Evolutionary conservation across 768 basidiomycete genomes (phyloP).

Genomic region (Amylocystis lapponica): DNA sequence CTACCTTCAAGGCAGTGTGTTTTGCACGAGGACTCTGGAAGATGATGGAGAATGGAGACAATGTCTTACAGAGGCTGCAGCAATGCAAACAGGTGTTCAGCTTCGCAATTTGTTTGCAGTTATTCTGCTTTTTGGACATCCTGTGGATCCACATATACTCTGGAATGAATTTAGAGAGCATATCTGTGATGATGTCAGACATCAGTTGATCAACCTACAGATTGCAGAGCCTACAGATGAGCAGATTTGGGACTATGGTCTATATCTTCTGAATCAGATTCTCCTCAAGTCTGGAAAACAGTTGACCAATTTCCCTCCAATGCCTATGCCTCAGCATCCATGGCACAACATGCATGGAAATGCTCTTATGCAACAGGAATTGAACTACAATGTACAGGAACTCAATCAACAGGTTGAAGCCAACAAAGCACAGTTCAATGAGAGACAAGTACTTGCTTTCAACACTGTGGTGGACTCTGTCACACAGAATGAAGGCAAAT

Average conservation of each 20-base stretch:
- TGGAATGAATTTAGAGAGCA: constrained; percentile 31
- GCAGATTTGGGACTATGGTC: constrained; percentile 35
- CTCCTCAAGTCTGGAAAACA: constrained; percentile 18
- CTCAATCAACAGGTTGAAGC: not conserved
- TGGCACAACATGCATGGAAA: constrained; percentile 25
- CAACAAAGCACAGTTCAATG: constrained; percentile 9
- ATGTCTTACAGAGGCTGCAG: constrained; percentile 35
- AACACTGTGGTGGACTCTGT: constrained; percentile 15
- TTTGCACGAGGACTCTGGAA: constrained; percentile 34
- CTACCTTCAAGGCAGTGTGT: constrained; percentile 37
- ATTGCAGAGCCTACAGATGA: constrained; percentile 22
- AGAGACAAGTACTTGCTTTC: constrained; percentile 13
- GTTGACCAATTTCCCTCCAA: constrained; percentile 21
- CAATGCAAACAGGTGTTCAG: constrained; percentile 31
- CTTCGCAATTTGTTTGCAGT: constrained; percentile 35
- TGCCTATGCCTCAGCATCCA: constrained; percentile 25
- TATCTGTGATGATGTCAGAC: constrained; percentile 38
- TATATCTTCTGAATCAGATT: constrained; percentile 31
- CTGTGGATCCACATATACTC: constrained; percentile 27
- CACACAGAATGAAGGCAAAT: constrained; percentile 4
- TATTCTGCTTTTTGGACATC: constrained; percentile 27
- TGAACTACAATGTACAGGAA: constrained; percentile 18
- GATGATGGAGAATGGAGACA: constrained; percentile 37
- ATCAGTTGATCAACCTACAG: constrained; percentile 13
- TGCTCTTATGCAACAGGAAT: constrained; percentile 28